Conservation (phyloP, 148 eudicot genomes). For the Vaccinium corymbosum region DNA sequence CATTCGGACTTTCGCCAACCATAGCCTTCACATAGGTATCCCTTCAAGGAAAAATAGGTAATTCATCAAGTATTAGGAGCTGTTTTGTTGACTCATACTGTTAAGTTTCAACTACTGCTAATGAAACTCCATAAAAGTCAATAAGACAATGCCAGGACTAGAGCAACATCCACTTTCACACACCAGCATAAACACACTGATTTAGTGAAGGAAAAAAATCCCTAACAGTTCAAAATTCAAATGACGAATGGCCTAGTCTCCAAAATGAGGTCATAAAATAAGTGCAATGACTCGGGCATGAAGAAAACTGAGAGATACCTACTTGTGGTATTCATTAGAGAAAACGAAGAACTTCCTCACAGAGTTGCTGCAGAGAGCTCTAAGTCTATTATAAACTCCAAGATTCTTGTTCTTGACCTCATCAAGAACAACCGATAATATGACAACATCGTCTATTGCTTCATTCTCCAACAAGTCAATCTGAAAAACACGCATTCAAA, state of each 20-base stretch:
- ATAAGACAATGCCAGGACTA: neutral
- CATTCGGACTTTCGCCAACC: slow-evolving; percentile 94
- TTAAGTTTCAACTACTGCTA: neutral
- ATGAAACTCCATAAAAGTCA: neutral
- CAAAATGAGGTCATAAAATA: neutral
- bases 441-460: slow-evolving; percentile 78
- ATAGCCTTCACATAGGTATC: slow-evolving; percentile 89
- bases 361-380: slow-evolving; percentile 77
- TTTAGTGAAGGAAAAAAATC: neutral
- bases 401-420: slow-evolving; percentile 90
- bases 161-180: neutral
- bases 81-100: neutral
- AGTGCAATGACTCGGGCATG: neutral
- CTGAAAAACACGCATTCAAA: slow-evolving; percentile 29
- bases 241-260: neutral
- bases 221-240: neutral
- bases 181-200: neutral
- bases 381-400: slow-evolving; percentile 74
- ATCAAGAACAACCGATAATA: slow-evolving; percentile 78
- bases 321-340: slow-evolving; percentile 91
- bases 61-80: slow-evolving; percentile 8
- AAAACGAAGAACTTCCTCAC: slow-evolving; percentile 73
- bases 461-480: slow-evolving; percentile 92
- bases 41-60: slow-evolving; percentile 37
- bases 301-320: slow-evolving; percentile 26